A percentile compares a stretch with the other conserved stretches of the same genome.
These are phyloP conservation scores for Chlamydomonas sp. DNA, from an alignment of 139 green algal species.

Conservation along the genomic window DNA sequence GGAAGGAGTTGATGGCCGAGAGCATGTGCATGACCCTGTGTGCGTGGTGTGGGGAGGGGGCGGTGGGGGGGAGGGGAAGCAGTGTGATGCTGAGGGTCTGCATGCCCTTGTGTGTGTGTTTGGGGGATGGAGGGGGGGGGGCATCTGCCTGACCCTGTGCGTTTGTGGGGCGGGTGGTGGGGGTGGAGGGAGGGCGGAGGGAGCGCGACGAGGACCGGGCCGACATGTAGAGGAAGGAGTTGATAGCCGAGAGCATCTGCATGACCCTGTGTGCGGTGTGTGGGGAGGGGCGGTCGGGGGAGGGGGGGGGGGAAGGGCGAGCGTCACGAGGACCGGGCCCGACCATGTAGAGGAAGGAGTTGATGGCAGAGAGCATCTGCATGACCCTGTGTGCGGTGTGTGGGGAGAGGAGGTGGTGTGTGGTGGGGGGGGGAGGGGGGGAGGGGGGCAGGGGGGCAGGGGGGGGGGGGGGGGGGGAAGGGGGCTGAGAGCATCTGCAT, in stretches of 20 bases:
- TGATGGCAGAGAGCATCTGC: constrained; percentile 8
- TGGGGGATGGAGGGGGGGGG: too few relatives aligned
- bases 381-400: neutral
- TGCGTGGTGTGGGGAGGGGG: neutral
- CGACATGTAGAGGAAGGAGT: too few relatives aligned
- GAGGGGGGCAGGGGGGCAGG: neutral
- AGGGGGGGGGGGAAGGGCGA: too few relatives aligned
- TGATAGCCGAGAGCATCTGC: too few relatives aligned
- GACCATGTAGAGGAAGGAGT: constrained; percentile 3
- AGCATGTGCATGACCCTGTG: constrained; percentile 1
- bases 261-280: too few relatives aligned
- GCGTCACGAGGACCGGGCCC: constrained; percentile 44
- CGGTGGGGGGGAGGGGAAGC: neutral
- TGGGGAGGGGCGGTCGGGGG: too few relatives aligned
- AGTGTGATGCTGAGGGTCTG: neutral
- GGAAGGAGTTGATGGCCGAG: neutral
- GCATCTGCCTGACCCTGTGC: too few relatives aligned
- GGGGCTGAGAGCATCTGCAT: too few relatives aligned
- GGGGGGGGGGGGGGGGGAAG: neutral
- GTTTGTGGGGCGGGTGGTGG: too few relatives aligned
- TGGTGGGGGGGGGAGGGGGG: neutral
- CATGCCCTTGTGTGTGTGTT: too few relatives aligned
- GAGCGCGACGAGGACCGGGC: too few relatives aligned
- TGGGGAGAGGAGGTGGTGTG: neutral
- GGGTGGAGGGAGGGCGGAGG: too few relatives aligned